Conservation (phyloP, 805 yeast species). For the Candida wancherniae region DNA sequence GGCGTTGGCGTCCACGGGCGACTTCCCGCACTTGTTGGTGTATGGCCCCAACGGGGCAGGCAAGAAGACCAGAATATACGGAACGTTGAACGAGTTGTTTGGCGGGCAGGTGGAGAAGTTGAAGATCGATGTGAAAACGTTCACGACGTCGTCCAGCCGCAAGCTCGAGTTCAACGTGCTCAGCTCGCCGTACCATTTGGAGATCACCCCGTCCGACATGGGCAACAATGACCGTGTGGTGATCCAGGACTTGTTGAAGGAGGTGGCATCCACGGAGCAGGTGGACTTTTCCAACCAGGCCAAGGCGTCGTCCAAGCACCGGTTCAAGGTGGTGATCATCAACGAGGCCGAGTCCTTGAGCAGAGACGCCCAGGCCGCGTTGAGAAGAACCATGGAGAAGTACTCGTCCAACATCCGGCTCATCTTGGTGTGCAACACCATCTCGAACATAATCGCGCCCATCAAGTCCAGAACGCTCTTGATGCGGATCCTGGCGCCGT, state of each 20-base stretch:
- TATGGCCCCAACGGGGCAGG: constrained; percentile 98
- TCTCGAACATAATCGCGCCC: constrained; percentile 89
- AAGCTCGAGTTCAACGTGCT: constrained; percentile 89
- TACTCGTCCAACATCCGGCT: constrained; percentile 84
- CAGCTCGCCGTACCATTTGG: constrained; percentile 87
- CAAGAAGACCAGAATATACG: constrained; percentile 86
- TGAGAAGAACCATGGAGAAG: constrained; percentile 94
- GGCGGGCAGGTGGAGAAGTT: constrained; percentile 75
- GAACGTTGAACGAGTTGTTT: constrained; percentile 71
- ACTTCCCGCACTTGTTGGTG: constrained; percentile 86
- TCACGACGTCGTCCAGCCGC: constrained; percentile 66
- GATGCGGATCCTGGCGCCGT: constrained; percentile 84
- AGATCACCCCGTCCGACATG: constrained; percentile 94
- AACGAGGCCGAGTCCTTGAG: constrained; percentile 88
- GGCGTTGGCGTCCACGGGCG: constrained; percentile 64
- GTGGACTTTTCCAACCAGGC: constrained; percentile 65
- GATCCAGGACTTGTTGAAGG: constrained; percentile 89
- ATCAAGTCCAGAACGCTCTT: constrained; percentile 88
- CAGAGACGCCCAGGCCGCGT: constrained; percentile 93
- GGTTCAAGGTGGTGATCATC: constrained; percentile 77
- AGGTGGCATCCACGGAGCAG: constrained; percentile 91
- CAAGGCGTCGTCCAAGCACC: constrained; percentile 37
- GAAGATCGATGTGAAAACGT: constrained; percentile 85
- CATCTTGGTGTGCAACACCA: constrained; percentile 79
- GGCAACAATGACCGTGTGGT: constrained; percentile 94